These are phyloP conservation scores for Penicillium paxilli DNA, from an alignment of 495 filamentous ascomycete genomes.

Conservation along the genomic window DNA sequence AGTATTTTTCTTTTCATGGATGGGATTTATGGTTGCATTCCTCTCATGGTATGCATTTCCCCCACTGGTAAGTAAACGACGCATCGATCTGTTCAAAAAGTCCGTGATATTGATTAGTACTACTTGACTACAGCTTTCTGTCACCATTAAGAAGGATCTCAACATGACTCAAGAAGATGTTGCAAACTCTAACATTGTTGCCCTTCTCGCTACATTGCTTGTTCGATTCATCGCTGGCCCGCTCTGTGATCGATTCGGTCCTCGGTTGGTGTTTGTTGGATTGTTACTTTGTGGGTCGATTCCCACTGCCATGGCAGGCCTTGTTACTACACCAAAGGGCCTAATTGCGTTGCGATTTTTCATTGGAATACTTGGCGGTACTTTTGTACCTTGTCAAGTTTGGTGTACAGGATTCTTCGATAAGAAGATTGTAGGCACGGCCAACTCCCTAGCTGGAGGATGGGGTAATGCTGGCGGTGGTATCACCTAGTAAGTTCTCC, in stretches of 20 bases:
- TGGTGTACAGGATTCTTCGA: conserved; percentile 97
- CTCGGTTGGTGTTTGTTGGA: conserved; percentile 76
- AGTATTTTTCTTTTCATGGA: conserved; percentile 93
- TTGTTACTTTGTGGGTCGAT: conserved; percentile 74
- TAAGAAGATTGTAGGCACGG: conserved; percentile 90
- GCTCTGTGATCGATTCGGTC: conserved; percentile 81
- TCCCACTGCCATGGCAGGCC: conserved; percentile 80
- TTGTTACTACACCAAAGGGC: conserved; percentile 66
- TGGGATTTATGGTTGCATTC: conserved; percentile 95
- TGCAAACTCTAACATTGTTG: background rate
- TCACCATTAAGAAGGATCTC: conserved; percentile 77
- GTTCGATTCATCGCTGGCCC: conserved; percentile 83
- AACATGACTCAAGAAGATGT: conserved; percentile 64
- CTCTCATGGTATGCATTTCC: conserved; percentile 87
- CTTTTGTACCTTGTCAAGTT: conserved; percentile 93
- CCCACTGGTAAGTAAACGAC: conserved; percentile 61
- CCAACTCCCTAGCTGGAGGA: conserved; percentile 84
- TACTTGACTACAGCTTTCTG: conserved; percentile 55
- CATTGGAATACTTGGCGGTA: conserved; percentile 86
- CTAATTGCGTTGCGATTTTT: conserved; percentile 85
- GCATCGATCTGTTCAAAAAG: background rate
- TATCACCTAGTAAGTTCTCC: conserved; percentile 57
- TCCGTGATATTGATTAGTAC: background rate
- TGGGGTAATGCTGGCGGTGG: conserved; percentile 91
- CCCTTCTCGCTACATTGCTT: conserved; percentile 54